Conservation (phyloP, 129 eudicot genomes). For the Glebionis coronaria region DNA sequence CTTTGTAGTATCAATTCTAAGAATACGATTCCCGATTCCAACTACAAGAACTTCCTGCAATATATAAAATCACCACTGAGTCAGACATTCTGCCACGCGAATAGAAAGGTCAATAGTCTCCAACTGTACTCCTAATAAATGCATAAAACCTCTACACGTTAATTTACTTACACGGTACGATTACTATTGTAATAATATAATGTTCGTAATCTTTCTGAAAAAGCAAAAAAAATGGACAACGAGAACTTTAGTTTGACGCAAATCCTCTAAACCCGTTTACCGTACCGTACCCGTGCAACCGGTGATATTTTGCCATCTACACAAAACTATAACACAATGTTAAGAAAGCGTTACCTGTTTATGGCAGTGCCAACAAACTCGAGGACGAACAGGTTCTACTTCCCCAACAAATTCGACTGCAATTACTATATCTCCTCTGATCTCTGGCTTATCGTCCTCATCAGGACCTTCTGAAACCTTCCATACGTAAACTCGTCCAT, state of each 20-base stretch:
- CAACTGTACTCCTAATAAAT: no score
- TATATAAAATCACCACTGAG: background rate
- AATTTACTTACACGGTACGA: no score
- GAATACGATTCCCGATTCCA: constrained; percentile 70
- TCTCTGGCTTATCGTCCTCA: constrained; percentile 90
- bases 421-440: constrained; percentile 65
- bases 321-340: background rate
- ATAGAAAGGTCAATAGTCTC: no score
- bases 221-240: no score
- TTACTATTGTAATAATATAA: no score
- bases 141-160: no score
- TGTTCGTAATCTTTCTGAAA: no score
- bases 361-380: constrained; percentile 99
- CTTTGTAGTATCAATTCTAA: constrained; percentile 87
- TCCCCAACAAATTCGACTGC: constrained; percentile 82
- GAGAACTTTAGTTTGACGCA: no score
- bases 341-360: constrained; percentile 54
- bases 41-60: constrained; percentile 89
- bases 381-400: constrained; percentile 82
- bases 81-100: no score
- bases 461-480: constrained; percentile 87
- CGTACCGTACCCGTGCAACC: no score
- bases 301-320: no score
- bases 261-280: no score
- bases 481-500: constrained; percentile 95